Evolutionary conservation across 176 grass and related monocot species (phyloP).

Genomic region (Lolium perenne): DNA sequence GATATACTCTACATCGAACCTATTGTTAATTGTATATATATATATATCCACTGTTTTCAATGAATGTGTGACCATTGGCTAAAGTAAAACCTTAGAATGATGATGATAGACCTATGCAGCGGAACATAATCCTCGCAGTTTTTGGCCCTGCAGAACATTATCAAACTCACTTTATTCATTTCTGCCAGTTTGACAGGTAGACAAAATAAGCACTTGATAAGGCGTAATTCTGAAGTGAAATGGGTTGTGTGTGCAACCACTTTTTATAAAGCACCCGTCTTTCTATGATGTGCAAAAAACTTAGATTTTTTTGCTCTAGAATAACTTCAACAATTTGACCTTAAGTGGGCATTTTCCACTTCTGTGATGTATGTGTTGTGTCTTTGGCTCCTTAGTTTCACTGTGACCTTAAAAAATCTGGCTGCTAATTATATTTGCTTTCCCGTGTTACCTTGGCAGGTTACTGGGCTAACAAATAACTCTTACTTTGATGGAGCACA

Average conservation of each 20-base stretch:
- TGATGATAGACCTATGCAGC: not conserved
- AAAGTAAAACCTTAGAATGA: not conserved
- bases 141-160: not conserved
- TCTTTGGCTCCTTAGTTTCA: conserved; percentile 10
- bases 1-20: not conserved
- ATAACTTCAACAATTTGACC: no score
- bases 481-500: conserved; percentile 76
- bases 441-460: conserved; percentile 49
- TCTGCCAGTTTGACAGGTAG: conserved; percentile 28
- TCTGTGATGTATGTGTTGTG: no score
- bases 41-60: not conserved
- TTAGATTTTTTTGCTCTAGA: not conserved
- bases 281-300: not conserved
- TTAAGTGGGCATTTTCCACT: not conserved
- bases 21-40: conserved; percentile 30
- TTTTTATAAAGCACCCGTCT: no score
- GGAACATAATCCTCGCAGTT: not conserved
- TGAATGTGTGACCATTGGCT: conserved; percentile 24
- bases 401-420: conserved; percentile 16
- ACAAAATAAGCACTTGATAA: not conserved
- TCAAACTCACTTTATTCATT: conserved; percentile 25
- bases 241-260: not conserved
- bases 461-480: conserved; percentile 95
- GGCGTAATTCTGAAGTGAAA: conserved; percentile 4
- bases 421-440: conserved; percentile 13